Conservation (phyloP, 352 stramenopile species). For the Phytophthora tentaculata region DNA sequence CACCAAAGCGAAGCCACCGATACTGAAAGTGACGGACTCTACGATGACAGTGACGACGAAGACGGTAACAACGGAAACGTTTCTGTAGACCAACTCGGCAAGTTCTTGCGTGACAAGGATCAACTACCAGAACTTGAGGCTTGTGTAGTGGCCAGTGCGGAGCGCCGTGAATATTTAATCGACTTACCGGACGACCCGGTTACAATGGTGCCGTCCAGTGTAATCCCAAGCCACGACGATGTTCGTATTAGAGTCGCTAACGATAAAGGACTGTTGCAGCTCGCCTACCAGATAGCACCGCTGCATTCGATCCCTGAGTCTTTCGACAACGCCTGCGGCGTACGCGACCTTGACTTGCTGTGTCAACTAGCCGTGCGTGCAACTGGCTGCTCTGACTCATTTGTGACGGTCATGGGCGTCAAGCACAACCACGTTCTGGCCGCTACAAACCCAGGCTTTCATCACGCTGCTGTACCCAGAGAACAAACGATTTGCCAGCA, state of each 20-base stretch:
- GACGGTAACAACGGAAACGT: conserved; percentile 10
- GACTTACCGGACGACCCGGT: conserved; percentile 29
- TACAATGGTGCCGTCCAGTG: conserved; percentile 27
- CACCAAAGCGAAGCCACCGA: conserved; percentile 17
- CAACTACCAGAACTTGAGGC: conserved; percentile 25
- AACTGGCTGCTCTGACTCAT: conserved; percentile 31
- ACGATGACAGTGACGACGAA: conserved; percentile 20
- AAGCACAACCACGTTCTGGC: conserved; percentile 42
- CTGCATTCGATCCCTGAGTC: conserved; percentile 12
- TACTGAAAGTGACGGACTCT: neutral
- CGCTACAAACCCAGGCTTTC: conserved; percentile 29
- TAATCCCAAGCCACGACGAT: conserved; percentile 40
- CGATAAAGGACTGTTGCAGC: conserved; percentile 39
- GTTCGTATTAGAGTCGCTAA: conserved; percentile 24
- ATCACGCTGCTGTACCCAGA: conserved; percentile 29
- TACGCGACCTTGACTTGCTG: conserved; percentile 34
- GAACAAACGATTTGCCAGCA: conserved; percentile 50
- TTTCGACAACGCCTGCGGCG: conserved; percentile 26
- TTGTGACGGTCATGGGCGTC: conserved; percentile 42
- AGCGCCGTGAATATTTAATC: conserved; percentile 45
- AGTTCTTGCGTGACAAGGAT: conserved; percentile 22
- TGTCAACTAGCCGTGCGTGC: conserved; percentile 38
- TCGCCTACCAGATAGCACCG: conserved; percentile 38
- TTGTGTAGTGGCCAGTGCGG: conserved; percentile 44
- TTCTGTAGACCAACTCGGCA: conserved; percentile 11